Conservation (phyloP, 805 yeast genomes). For the Metschnikowia rubicola region DNA sequence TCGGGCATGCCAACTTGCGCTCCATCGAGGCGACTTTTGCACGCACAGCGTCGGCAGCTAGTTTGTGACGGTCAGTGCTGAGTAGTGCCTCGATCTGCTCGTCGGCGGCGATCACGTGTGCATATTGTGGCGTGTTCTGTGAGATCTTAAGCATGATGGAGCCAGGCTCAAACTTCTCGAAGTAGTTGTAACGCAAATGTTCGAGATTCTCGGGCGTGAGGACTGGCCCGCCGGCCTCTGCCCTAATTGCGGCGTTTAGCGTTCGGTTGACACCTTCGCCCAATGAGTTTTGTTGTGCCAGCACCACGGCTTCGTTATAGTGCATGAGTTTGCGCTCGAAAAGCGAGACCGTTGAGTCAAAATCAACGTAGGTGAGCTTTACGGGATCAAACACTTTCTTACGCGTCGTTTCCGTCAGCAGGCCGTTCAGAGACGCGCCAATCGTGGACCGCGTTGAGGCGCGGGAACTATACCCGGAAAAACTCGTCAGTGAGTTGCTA, state of each 20-base stretch:
- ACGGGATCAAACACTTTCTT: conserved; percentile 5
- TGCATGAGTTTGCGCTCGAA: conserved; percentile 9
- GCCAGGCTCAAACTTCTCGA: conserved; percentile 10
- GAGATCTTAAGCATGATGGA: background rate
- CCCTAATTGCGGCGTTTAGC: conserved; percentile 5
- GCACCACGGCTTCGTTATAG: conserved; percentile 4
- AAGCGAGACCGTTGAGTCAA: background rate
- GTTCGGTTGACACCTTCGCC: background rate
- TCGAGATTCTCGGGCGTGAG: conserved; percentile 4
- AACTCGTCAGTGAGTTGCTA: background rate
- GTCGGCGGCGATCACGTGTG: conserved; percentile 7
- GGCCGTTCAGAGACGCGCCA: background rate
- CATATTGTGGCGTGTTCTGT: conserved; percentile 1
- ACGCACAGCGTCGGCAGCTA: background rate
- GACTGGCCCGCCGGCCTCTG: conserved; percentile 1
- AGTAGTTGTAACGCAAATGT: conserved; percentile 10
- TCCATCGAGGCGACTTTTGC: conserved; percentile 6
- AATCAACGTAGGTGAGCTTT: conserved; percentile 8
- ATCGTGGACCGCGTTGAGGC: background rate
- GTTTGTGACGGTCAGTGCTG: background rate
- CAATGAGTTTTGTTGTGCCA: background rate
- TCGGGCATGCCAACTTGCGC: conserved; percentile 1
- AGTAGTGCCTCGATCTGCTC: conserved; percentile 1
- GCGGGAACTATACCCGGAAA: background rate
- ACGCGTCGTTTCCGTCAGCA: background rate